Base-by-base conservation (phyloP, 768 basidiomycete genomes). In the Russula sp. region DNA sequence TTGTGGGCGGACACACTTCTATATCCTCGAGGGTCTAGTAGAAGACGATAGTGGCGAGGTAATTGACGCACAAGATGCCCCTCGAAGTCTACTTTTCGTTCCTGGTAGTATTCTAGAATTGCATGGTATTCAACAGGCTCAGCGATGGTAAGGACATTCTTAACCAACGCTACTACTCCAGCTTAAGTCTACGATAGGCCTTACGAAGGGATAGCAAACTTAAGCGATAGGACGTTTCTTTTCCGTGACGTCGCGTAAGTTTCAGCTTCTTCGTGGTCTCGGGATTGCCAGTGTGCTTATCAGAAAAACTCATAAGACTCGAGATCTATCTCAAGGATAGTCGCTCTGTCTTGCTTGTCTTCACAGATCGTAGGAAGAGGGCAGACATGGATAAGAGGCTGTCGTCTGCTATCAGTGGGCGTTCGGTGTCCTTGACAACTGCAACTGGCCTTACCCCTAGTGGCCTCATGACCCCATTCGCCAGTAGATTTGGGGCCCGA, bases 251-350 rank as follows among this genome's bases (percentile, higher is more conserved):
- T 96, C 16, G 94, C 86, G 90, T 93, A 71, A 78, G 90, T 78
- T 9, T 3, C 34, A 13, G 50, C 30, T 50, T 50, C 26, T 28
- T 13, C 36, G 18, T 32, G 55, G 14, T n/a, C 48, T 38, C 10
- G 2, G 22, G 44, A 38, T 57, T 26, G 13, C 50, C 32, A 10
- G 6, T 34, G 38, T 52, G 22, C 53, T 52, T 53, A 62, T 46
- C 32, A 5, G n/a, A 54, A 16, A 36, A 18, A 20, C 4, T 20
- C 30, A 22, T 28, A 55, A 94, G 92, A 0, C 78, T 97, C 18
- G 95, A 98, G 73, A 81, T 98, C 11, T 96, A 95, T 76, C 93
- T 97, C 80, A 88, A 86, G 69, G 95, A 98, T 70, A 93, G 92
- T 69, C 85, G 92, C 8, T 94, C 92, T 18, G 77, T 97, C 51